Conservation (phyloP, 108 stramenopile species). For the Fragilaria crotonensis region DNA sequence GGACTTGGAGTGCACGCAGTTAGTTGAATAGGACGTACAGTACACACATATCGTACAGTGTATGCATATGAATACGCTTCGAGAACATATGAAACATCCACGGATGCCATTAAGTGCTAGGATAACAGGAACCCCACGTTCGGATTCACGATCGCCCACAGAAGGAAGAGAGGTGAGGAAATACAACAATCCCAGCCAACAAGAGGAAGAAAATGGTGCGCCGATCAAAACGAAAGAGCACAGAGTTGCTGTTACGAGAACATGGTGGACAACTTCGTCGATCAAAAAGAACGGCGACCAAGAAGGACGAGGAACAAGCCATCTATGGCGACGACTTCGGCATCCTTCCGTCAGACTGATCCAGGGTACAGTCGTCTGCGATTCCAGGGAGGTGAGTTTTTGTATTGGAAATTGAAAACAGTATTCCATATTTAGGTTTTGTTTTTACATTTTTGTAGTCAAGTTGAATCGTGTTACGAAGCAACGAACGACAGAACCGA, state of each 20-base stretch:
- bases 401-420: background rate
- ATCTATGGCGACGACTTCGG: conserved; percentile 81
- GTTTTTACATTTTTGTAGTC: background rate
- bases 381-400: conserved; percentile 74
- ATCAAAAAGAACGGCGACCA: conserved; percentile 32
- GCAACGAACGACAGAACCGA: no score
- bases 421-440: no score
- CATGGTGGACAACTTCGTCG: conserved; percentile 34
- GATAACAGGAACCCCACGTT: no score
- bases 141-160: background rate
- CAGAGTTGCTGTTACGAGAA: conserved; percentile 20
- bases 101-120: no score
- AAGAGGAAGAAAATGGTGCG: no score
- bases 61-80: no score
- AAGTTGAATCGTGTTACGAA: background rate
- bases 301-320: conserved; percentile 31
- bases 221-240: conserved; percentile 37
- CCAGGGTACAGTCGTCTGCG: conserved; percentile 65
- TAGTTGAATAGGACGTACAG: no score
- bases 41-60: no score
- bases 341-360: conserved; percentile 77
- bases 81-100: no score
- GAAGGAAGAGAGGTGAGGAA: background rate
- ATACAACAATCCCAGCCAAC: no score
- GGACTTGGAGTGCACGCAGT: no score